Conservation (phyloP, 768 basidiomycete genomes). For the Phanerochaete carnosa region DNA sequence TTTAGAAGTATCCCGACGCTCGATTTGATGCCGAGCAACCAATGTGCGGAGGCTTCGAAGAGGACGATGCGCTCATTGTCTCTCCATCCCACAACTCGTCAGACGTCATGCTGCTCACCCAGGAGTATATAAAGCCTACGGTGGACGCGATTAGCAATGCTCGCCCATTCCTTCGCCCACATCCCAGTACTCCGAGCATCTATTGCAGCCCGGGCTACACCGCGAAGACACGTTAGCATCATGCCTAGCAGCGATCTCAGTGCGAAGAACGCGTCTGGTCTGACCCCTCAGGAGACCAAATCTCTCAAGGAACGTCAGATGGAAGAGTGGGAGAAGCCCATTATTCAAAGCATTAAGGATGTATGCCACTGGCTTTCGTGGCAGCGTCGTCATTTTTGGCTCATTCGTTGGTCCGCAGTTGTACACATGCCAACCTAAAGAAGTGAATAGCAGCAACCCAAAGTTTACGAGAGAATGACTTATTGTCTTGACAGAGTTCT, state of each 20-base stretch:
- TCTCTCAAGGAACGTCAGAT: constrained; percentile 33
- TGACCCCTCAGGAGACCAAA: constrained; percentile 36
- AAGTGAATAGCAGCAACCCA: constrained; percentile 20
- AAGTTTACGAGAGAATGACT: not conserved
- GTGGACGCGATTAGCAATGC: not conserved
- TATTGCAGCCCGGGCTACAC: not conserved
- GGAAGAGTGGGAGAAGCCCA: constrained; percentile 33
- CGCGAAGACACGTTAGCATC: not conserved
- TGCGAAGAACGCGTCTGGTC: constrained; percentile 35
- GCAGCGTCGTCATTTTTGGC: constrained; percentile 1
- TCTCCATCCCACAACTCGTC: not conserved
- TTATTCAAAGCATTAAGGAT: constrained; percentile 41
- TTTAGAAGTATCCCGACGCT: not conserved
- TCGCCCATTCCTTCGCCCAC: not conserved
- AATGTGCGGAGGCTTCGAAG: too few species aligned
- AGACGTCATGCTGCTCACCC: not conserved
- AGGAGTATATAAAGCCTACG: not conserved
- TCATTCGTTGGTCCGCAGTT: constrained; percentile 20
- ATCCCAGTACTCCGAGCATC: not conserved
- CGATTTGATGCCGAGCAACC: not conserved
- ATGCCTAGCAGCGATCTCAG: constrained; percentile 22
- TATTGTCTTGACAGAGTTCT: constrained; percentile 28
- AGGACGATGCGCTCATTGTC: not conserved
- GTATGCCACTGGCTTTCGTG: constrained; percentile 18
- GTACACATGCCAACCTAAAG: constrained; percentile 37